These are phyloP conservation scores for Myriosclerotinia curreyana DNA, from an alignment of 2,329 filamentous ascomycete genomes.

Conservation along the genomic window DNA sequence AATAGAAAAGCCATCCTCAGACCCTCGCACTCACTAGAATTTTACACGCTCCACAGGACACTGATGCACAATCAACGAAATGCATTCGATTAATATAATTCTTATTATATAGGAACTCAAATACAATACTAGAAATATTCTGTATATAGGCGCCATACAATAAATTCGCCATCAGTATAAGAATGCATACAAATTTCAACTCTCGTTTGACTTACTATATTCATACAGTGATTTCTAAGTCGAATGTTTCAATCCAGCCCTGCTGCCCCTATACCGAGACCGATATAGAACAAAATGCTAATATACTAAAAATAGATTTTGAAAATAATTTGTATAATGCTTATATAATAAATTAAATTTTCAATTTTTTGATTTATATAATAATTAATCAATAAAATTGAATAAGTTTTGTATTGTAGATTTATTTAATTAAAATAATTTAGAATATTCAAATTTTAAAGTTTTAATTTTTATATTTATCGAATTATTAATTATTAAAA, in stretches of 20 bases:
- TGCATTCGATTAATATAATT: background rate
- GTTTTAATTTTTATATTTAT: too few relatives aligned
- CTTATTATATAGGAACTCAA: background rate
- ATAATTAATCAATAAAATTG: too few relatives aligned
- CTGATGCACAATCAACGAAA: background rate
- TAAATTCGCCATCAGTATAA: background rate
- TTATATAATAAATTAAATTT: too few relatives aligned
- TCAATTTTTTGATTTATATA: too few relatives aligned
- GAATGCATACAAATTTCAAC: background rate
- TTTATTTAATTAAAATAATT: too few relatives aligned
- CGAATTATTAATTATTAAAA: too few relatives aligned
- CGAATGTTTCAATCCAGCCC: background rate
- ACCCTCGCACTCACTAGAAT: background rate
- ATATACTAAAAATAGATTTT: too few relatives aligned
- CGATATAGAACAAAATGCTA: too few relatives aligned
- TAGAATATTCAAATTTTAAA: too few relatives aligned
- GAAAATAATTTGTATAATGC: too few relatives aligned
- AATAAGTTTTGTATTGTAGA: too few relatives aligned
- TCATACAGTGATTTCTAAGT: background rate
- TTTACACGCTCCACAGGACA: background rate
- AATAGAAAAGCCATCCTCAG: background rate
- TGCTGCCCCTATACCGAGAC: too few relatives aligned
- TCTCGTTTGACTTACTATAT: background rate
- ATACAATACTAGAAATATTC: background rate
- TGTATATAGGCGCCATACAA: background rate